A percentile compares a stretch with the other conserved stretches of the same genome.
phyloP scores from a whole-genome alignment of 805 yeast species.

The Geotrichum ghanense region DNA sequence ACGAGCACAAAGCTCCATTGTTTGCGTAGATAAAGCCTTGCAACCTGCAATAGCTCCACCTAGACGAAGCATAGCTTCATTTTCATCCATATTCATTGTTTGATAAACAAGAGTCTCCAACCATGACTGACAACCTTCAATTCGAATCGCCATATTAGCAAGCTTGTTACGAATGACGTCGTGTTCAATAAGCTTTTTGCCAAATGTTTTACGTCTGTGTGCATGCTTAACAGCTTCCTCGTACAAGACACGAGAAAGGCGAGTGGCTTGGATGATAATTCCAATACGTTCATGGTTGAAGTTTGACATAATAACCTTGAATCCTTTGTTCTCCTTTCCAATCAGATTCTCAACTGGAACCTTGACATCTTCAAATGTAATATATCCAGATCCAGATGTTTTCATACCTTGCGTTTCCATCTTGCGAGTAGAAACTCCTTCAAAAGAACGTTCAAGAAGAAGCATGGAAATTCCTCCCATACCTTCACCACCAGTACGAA shows the following conservation, averaged over 20 bases:
- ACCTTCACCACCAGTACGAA: constrained; percentile 32
- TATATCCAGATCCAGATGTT: constrained; percentile 30
- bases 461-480: constrained; percentile 30
- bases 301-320: constrained; percentile 32
- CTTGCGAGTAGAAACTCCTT: constrained; percentile 27
- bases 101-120: constrained; percentile 28
- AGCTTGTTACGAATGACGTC: constrained; percentile 32
- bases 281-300: constrained; percentile 35
- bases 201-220: constrained; percentile 32
- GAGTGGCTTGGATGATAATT: constrained; percentile 29
- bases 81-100: constrained; percentile 20
- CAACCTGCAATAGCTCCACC: constrained; percentile 34
- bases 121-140: constrained; percentile 32
- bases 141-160: constrained; percentile 30
- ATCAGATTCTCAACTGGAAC: constrained; percentile 31
- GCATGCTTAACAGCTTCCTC: constrained; percentile 31
- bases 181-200: constrained; percentile 30
- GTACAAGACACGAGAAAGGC: constrained; percentile 28
- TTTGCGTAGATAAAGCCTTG: constrained; percentile 30
- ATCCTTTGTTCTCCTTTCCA: constrained; percentile 32
- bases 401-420: constrained; percentile 32
- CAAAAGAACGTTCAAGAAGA: constrained; percentile 28
- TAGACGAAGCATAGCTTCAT: constrained; percentile 27
- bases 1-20: constrained; percentile 32
- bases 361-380: constrained; percentile 33